These are phyloP conservation scores for Coffea canephora DNA, from an alignment of 257 asterid genomes.

Conservation along the genomic window DNA sequence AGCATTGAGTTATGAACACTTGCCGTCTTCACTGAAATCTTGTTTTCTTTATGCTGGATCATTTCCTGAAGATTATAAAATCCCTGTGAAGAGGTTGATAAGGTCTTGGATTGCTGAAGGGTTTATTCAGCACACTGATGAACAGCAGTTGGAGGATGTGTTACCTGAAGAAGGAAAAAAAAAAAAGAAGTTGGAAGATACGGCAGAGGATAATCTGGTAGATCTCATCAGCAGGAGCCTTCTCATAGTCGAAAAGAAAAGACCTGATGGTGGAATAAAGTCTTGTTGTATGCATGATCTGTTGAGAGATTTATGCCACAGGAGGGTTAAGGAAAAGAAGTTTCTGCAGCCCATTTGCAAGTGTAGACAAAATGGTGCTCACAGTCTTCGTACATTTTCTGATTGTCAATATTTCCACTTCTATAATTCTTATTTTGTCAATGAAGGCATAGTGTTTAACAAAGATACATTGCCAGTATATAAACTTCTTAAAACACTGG, in stretches of 20 bases:
- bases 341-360: neutral
- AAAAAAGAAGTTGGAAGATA: neutral
- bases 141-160: neutral
- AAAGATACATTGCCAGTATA: neutral
- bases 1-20: neutral
- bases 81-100: neutral
- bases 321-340: neutral
- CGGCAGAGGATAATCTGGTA: neutral
- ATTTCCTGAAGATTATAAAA: neutral
- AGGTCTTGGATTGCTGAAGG: conserved; percentile 8
- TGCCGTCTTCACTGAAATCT: conserved; percentile 5
- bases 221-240: neutral
- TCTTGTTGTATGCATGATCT: conserved; percentile 7
- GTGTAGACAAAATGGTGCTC: neutral
- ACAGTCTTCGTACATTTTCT: neutral
- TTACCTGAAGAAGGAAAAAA: no score
- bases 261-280: neutral
- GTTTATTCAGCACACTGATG: neutral
- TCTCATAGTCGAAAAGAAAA: neutral
- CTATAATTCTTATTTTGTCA: neutral
- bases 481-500: neutral
- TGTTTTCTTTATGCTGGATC: neutral
- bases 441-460: neutral
- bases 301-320: neutral
- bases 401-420: neutral